Conservation (phyloP, 2,329 filamentous ascomycete genomes). For the Trichophyton simii region DNA sequence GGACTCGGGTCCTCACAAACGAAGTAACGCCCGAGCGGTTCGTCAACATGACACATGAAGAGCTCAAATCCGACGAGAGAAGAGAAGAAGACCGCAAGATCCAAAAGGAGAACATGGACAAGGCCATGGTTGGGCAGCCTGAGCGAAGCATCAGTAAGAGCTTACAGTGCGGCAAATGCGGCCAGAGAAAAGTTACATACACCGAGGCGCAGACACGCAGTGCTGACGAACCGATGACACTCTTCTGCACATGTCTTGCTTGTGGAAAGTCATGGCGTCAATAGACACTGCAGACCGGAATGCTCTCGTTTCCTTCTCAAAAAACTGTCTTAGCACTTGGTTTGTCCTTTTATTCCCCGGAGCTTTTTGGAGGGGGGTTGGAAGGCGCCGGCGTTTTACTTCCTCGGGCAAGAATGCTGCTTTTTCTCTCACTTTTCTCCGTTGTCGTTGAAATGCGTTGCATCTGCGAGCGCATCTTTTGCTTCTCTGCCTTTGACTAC, state of each 20-base stretch:
- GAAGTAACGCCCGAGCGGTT: slow-evolving; percentile 61
- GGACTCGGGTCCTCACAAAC: slow-evolving; percentile 60
- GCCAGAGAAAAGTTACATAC: slow-evolving; percentile 88
- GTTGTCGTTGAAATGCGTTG: background rate
- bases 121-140: slow-evolving; percentile 84
- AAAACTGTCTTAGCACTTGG: slow-evolving; percentile 6
- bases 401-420: slow-evolving; percentile 1
- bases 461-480: background rate
- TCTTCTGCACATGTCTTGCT: slow-evolving; percentile 38
- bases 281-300: slow-evolving; percentile 14
- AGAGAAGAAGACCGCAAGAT: slow-evolving; percentile 62
- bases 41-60: slow-evolving; percentile 76
- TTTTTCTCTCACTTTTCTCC: background rate
- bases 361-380: background rate
- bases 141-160: slow-evolving; percentile 83
- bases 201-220: slow-evolving; percentile 88
- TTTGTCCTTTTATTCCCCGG: slow-evolving; percentile 7
- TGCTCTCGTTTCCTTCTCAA: slow-evolving; percentile 9
- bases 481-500: background rate
- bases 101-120: slow-evolving; percentile 88
- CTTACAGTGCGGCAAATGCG: slow-evolving; percentile 82
- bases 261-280: slow-evolving; percentile 38
- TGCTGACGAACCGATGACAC: slow-evolving; percentile 71
- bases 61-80: slow-evolving; percentile 79
- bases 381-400: slow-evolving; percentile 5